phyloP scores from a whole-genome alignment of 73 alveolate species.

The Paramecium pentaurelia region DNA sequence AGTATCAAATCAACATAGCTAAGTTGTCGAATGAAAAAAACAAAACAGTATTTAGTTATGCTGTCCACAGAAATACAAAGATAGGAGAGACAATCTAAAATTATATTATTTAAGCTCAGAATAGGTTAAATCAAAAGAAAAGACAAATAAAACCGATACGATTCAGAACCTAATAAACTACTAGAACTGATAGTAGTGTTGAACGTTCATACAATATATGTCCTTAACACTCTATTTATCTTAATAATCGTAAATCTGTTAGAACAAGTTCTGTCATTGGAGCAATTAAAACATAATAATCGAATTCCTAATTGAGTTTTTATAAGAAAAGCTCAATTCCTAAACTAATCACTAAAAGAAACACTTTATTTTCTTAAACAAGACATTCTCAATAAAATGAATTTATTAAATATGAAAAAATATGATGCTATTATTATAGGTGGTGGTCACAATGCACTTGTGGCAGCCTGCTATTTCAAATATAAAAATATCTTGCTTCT shows the following conservation, averaged over 20 bases:
- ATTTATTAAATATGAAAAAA: conserved; percentile 4
- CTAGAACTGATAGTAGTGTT: neutral
- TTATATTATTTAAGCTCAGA: neutral
- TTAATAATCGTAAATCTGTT: neutral
- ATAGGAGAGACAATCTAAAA: neutral
- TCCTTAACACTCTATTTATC: neutral
- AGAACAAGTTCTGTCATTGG: neutral
- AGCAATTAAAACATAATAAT: neutral
- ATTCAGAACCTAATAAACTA: neutral
- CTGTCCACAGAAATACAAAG: neutral
- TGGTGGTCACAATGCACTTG: conserved; percentile 77
- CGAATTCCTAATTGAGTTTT: neutral
- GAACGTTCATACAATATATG: neutral
- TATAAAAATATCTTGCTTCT: conserved; percentile 56
- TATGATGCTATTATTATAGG: conserved; percentile 76
- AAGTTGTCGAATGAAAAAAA: neutral
- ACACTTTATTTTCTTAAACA: neutral
- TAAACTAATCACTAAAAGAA: neutral
- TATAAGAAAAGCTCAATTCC: neutral
- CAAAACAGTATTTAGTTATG: neutral
- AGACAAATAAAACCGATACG: neutral
- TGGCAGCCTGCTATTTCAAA: conserved; percentile 68
- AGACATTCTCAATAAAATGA: conserved; percentile 19
- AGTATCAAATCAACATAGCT: conserved; percentile 1
- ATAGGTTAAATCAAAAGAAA: neutral